Evolutionary conservation across 306 rosid species (phyloP).

Genomic region (Hylodesmum podocarpum): DNA sequence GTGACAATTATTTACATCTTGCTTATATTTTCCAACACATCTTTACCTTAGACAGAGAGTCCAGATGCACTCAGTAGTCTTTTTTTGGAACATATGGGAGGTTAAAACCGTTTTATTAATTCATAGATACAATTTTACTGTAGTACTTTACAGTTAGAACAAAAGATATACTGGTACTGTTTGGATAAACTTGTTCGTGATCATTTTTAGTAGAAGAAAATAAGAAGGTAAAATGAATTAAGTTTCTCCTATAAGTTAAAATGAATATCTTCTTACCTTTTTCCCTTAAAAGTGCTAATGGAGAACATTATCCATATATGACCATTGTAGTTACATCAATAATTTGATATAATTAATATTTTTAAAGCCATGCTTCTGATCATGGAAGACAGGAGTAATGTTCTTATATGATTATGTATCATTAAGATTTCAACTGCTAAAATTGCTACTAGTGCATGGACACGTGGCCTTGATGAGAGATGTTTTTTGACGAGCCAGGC

Average conservation of each 20-base stretch:
- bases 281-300: too few species aligned
- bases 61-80: conserved; percentile 1
- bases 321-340: conserved; percentile 5
- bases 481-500: background rate
- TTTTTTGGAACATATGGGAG: conserved; percentile 23
- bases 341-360: conserved; percentile 9
- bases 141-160: conserved; percentile 11
- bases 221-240: too few species aligned
- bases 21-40: conserved; percentile 17
- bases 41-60: conserved; percentile 23
- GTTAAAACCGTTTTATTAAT: background rate
- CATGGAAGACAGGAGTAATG: conserved; percentile 16
- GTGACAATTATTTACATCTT: conserved; percentile 48
- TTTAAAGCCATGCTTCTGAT: conserved; percentile 24
- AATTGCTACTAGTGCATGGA: background rate
- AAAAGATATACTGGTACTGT: background rate
- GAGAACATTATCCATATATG: too few species aligned
- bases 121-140: conserved; percentile 1
- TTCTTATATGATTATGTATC: conserved; percentile 11
- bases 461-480: conserved; percentile 19
- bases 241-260: too few species aligned
- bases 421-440: conserved; percentile 19
- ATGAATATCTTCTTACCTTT: too few species aligned
- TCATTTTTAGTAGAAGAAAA: too few species aligned
- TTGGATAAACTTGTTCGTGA: too few species aligned